Base-by-base conservation (phyloP, 805 yeast species). In the Wickerhamomyces sydowiorum region DNA sequence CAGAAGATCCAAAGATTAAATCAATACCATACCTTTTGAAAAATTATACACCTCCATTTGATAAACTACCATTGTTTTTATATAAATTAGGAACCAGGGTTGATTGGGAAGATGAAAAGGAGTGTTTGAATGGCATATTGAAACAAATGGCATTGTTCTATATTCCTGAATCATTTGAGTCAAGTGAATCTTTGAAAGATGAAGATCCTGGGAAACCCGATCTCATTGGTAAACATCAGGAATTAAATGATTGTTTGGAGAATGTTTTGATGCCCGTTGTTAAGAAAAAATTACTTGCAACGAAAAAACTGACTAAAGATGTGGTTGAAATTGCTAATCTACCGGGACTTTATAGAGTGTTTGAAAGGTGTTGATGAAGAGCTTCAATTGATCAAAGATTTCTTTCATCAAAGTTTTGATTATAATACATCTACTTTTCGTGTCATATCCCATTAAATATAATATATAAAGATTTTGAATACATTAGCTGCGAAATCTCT, bases 311-410 rank as follows among this genome's bases (percentile, higher is more conserved):
- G 29, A 49, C 61, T 5, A 56, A 67, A 13, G 81, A 78, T 42
- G 78, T 89, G 4, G 74, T 86, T 5, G 96, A 91, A 59, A 78
- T 93, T 30, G 97, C 99, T 0, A 89, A 82, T 57, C 62, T 93
- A 24, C 98, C 98, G 2, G 96, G 96, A 0, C 66, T 93, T 43
- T 93, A 93, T 62, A 77, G 73, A 53, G 95, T 95, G 5, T 93
- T 93, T 67, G 99, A 93, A 65, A 72, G 99, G 58, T 93, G 99
- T 54, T 86, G 43, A 52, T 28, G 9, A n/a, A n/a, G n/a, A n/a
- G n/a, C n/a, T n/a, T n/a, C n/a, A n/a, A n/a, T n/a, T n/a, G n/a
- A n/a, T n/a, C n/a, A n/a, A n/a, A n/a, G n/a, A n/a, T n/a, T n/a
- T n/a, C n/a, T n/a, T n/a, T n/a, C n/a, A n/a, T n/a, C n/a, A n/a